phyloP scores from a whole-genome alignment of 129 eudicot species.

The Apium graveolens region DNA sequence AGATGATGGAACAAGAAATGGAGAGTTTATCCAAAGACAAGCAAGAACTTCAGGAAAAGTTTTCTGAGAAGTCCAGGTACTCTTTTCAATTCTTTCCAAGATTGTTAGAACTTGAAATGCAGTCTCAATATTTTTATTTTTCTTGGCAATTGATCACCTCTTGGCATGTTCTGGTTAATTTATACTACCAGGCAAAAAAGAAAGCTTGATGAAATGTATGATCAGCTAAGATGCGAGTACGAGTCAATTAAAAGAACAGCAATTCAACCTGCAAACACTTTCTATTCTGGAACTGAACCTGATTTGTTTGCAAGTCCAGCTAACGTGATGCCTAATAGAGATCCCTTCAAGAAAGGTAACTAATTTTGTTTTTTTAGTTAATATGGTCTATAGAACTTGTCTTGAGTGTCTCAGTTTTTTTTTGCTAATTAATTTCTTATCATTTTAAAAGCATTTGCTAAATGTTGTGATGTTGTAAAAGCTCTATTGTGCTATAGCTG shows the following conservation, averaged over 20 bases:
- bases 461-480: neutral
- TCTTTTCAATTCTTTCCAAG: neutral
- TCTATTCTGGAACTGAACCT: conserved; percentile 56
- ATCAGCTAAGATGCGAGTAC: conserved; percentile 72
- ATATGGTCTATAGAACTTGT: neutral
- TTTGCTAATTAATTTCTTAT: neutral
- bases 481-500: neutral
- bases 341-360: conserved; percentile 66
- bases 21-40: conserved; percentile 83
- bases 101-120: neutral
- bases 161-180: conserved; percentile 14
- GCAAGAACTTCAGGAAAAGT: conserved; percentile 88
- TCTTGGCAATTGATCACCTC: neutral
- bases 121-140: neutral
- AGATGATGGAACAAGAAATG: conserved; percentile 85
- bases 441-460: neutral
- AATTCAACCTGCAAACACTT: conserved; percentile 71
- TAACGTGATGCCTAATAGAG: conserved; percentile 68
- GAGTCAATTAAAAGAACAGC: conserved; percentile 76
- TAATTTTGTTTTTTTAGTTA: conserved; percentile 21
- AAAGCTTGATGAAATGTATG: conserved; percentile 96
- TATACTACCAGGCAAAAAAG: conserved; percentile 61
- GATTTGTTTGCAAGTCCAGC: conserved; percentile 77
- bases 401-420: neutral
- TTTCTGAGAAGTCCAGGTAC: conserved; percentile 83